Base-by-base conservation (phyloP, 148 eudicot species). In the Spergularia bocconei region DNA sequence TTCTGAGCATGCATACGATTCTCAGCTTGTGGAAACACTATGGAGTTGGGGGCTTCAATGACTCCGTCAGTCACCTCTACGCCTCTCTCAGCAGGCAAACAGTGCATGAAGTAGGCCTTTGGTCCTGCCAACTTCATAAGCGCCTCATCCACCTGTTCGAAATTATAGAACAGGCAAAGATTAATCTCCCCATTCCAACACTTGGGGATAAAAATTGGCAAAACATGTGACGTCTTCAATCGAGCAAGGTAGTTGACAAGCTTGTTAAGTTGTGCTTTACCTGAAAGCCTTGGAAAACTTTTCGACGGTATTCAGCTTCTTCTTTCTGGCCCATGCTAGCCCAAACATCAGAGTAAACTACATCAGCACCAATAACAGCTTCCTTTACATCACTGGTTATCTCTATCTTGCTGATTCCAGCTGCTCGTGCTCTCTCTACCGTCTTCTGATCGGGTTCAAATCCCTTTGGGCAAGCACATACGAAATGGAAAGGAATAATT, bases 291-390 rank as follows among this genome's bases (percentile, higher is more conserved):
- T 86, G 90, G 80, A 95, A 95, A 68, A 74, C 93, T 85, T 86
- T 84, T 44, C 83, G 86, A n/a, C 97, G 96, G 75, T 86, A 62
- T 70, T 91, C 93, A 75, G 98, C 97, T 82, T 95, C 97, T 80
- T 92, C 96, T 81, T 95, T 95, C 80, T 92, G 97, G 13, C 96
- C 98, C 98, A 95, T 95, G 84, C 98, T 95, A 41, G 98, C 98
- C 98, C 98, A 95, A 64, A 95, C 98, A 87, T 95, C 98, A 64
- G 98, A 87, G 83, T 95, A 92, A 63, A 95, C 97, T 62, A 95
- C 96, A 74, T 95, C 97, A 74, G 97, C 96, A 69, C 97, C 98
- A 78, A 73, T 90, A 38, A 95, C 98, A 84, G 97, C 98, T 82
- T 92, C 97, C 80, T 90, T 89, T 56, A 91, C 90, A 80, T 95